Conservation (phyloP, 116 monocot species). For the Zostera marina region DNA sequence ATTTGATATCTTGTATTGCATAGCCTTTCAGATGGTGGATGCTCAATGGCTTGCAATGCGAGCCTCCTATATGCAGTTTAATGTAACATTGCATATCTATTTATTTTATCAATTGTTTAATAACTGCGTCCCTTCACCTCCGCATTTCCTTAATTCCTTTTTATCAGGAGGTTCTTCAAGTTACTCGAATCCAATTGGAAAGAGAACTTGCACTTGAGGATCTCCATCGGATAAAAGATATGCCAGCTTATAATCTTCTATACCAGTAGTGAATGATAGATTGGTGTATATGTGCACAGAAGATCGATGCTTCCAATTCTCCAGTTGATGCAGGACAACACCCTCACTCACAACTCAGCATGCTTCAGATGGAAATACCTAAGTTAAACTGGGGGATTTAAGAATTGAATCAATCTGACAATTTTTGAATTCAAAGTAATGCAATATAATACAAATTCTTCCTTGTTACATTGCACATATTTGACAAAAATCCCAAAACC, state of each 20-base stretch:
- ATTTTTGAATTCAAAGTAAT: no score
- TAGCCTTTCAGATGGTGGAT: slow-evolving; percentile 95
- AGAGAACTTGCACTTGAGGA: slow-evolving; percentile 72
- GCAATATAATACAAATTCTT: no score
- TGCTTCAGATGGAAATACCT: no score
- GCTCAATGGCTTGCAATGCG: slow-evolving; percentile 82
- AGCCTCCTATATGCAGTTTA: slow-evolving; percentile 90
- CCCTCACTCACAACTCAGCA: no score
- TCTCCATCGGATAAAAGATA: slow-evolving; percentile 49
- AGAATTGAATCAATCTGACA: no score
- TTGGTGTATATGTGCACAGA: no score
- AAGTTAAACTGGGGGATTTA: no score
- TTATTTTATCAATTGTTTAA: not conserved
- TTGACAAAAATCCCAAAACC: no score
- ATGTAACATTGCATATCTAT: slow-evolving; percentile 16
- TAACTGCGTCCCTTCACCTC: not conserved
- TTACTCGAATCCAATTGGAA: slow-evolving; percentile 61
- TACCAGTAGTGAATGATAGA: slow-evolving; percentile 28
- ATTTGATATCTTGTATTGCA: slow-evolving; percentile 75
- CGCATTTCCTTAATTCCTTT: slow-evolving; percentile 2
- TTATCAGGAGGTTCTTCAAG: slow-evolving; percentile 52
- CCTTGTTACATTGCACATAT: no score
- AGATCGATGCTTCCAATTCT: no score
- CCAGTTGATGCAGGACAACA: no score
- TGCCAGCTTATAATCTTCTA: slow-evolving; percentile 75